phyloP scores from a whole-genome alignment of 2,329 filamentous ascomycete species.

The Botryosphaeria dothidea region DNA sequence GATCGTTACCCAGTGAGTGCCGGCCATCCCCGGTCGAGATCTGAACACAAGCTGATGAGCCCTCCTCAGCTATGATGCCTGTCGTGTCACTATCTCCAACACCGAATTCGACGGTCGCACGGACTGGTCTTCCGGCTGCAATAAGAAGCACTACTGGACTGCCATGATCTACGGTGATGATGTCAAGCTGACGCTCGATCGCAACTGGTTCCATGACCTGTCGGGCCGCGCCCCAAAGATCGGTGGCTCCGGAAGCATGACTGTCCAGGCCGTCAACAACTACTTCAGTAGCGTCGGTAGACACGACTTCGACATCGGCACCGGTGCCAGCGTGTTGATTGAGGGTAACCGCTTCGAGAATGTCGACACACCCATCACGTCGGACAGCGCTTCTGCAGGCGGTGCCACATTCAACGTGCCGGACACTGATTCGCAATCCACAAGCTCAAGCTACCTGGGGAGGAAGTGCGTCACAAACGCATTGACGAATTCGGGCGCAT shows the following conservation, averaged over 20 bases:
- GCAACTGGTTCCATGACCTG: conserved; percentile 49
- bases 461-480: too few species aligned
- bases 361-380: conserved; percentile 43
- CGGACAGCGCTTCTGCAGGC: too few species aligned
- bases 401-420: too few species aligned
- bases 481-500: too few species aligned
- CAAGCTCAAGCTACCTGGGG: too few species aligned
- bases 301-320: conserved; percentile 44
- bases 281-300: conserved; percentile 39
- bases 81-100: conserved; percentile 48
- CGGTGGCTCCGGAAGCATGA: conserved; percentile 24
- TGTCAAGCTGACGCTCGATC: conserved; percentile 45
- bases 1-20: too few species aligned
- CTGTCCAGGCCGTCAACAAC: conserved; percentile 30
- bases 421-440: too few species aligned
- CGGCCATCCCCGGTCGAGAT: conserved; percentile 28
- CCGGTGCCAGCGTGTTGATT: conserved; percentile 27
- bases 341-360: conserved; percentile 50
- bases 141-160: conserved; percentile 48
- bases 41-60: too few species aligned
- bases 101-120: too few species aligned
- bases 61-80: conserved; percentile 21
- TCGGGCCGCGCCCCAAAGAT: conserved; percentile 49
- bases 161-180: conserved; percentile 35
- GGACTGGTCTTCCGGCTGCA: conserved; percentile 38